These are phyloP conservation scores for Mortierella sp. DNA, from an alignment of 371 early-diverging fungal species.

Conservation along the genomic window DNA sequence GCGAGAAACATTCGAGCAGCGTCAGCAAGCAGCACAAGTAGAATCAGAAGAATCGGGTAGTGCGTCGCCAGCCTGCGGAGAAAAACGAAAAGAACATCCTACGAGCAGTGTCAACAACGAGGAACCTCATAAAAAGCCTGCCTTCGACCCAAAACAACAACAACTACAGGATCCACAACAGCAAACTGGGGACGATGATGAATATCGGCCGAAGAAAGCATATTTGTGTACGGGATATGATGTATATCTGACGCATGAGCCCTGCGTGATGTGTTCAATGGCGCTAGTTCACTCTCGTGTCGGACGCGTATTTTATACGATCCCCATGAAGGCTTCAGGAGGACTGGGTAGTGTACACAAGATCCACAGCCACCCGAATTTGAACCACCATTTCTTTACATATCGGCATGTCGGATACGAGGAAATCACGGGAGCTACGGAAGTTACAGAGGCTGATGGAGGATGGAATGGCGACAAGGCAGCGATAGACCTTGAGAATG, in stretches of 20 bases:
- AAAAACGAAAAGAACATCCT: slow-evolving; percentile 42
- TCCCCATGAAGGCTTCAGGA: slow-evolving; percentile 68
- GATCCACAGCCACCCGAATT: slow-evolving; percentile 74
- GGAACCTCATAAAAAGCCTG: background rate
- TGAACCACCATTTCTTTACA: slow-evolving; percentile 77
- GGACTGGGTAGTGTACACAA: slow-evolving; percentile 77
- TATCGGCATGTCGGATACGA: slow-evolving; percentile 43
- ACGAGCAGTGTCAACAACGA: background rate
- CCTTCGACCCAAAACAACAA: background rate
- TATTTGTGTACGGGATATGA: slow-evolving; percentile 77
- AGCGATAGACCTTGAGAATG: slow-evolving; percentile 14
- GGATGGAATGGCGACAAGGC: background rate
- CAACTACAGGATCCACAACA: background rate
- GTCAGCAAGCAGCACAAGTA: slow-evolving; percentile 16
- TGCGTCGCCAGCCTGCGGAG: slow-evolving; percentile 26
- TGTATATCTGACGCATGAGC: slow-evolving; percentile 72
- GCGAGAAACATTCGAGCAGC: slow-evolving; percentile 16
- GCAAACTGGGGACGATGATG: background rate
- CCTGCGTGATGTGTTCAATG: slow-evolving; percentile 85
- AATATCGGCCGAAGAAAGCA: slow-evolving; percentile 22
- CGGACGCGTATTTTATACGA: slow-evolving; percentile 78
- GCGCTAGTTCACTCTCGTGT: slow-evolving; percentile 84
- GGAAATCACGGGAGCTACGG: background rate
- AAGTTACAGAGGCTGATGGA: background rate
- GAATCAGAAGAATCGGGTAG: background rate